Conservation (phyloP, 106 monocot species). For the Amphibolis antarctica region DNA sequence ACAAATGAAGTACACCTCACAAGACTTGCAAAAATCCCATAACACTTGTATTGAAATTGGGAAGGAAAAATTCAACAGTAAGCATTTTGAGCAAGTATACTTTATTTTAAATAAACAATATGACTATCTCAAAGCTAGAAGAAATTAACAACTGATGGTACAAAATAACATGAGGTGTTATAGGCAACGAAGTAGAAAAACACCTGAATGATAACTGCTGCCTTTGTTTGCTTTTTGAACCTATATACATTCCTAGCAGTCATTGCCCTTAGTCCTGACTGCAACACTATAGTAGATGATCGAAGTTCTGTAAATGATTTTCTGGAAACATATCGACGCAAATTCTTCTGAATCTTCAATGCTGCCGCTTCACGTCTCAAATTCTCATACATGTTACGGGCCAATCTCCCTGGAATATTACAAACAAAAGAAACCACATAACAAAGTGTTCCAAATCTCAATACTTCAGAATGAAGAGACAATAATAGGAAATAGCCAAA, state of each 20-base stretch:
- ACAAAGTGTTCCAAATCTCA: too few species aligned
- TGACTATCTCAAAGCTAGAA: too few species aligned
- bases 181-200: neutral
- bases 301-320: conserved; percentile 37
- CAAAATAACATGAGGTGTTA: too few species aligned
- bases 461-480: too few species aligned
- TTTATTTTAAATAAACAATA: too few species aligned
- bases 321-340: conserved; percentile 30
- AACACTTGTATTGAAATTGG: too few species aligned
- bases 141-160: too few species aligned
- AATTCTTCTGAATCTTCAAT: conserved; percentile 63
- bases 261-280: conserved; percentile 70
- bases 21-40: too few species aligned
- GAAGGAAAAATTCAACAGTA: too few species aligned
- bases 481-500: too few species aligned
- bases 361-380: conserved; percentile 68
- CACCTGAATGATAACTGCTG: conserved; percentile 62
- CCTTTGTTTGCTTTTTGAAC: conserved; percentile 68
- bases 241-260: conserved; percentile 60
- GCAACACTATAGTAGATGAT: conserved; percentile 40
- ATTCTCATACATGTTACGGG: conserved; percentile 51
- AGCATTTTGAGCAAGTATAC: too few species aligned
- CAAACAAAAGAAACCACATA: neutral
- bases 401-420: conserved; percentile 43
- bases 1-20: too few species aligned